phyloP scores from a whole-genome alignment of 1,284 basidiomycete species.

The Cutaneotrichosporon cavernicola region DNA sequence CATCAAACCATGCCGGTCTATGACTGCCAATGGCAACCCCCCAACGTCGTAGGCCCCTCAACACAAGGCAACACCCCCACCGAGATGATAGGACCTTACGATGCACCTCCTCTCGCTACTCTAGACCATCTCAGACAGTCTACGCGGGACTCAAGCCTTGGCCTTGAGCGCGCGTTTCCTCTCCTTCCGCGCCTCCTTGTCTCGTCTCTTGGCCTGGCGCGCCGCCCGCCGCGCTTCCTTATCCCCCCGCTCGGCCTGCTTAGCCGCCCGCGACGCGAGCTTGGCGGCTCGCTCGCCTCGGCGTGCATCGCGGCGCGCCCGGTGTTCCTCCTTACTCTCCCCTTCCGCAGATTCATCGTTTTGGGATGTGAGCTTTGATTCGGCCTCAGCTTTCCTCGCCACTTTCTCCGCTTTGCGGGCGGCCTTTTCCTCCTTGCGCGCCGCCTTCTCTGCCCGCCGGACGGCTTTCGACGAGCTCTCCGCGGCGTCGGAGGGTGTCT shows the following conservation, averaged over 20 bases:
- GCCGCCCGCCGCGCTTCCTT: conserved; percentile 5
- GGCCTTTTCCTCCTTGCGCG: not conserved
- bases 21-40: too few relatives aligned
- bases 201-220: not conserved
- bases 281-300: conserved; percentile 3
- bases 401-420: not conserved
- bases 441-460: conserved; percentile 7
- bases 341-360: not conserved
- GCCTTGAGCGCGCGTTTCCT: not conserved
- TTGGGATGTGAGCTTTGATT: not conserved
- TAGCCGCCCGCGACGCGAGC: conserved; percentile 3
- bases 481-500: not conserved
- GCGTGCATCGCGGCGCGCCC: conserved; percentile 2
- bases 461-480: conserved; percentile 6
- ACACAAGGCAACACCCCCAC: too few relatives aligned
- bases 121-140: too few relatives aligned
- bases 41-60: too few relatives aligned
- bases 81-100: too few relatives aligned
- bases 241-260: conserved; percentile 1
- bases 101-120: too few relatives aligned
- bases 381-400: not conserved
- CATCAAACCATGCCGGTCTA: too few relatives aligned
- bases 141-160: not conserved
- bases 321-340: conserved; percentile 9
- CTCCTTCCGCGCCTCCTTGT: not conserved